Evolutionary conservation across 768 basidiomycete genomes (phyloP).

Genomic region (Pleurotus eryngii): DNA sequence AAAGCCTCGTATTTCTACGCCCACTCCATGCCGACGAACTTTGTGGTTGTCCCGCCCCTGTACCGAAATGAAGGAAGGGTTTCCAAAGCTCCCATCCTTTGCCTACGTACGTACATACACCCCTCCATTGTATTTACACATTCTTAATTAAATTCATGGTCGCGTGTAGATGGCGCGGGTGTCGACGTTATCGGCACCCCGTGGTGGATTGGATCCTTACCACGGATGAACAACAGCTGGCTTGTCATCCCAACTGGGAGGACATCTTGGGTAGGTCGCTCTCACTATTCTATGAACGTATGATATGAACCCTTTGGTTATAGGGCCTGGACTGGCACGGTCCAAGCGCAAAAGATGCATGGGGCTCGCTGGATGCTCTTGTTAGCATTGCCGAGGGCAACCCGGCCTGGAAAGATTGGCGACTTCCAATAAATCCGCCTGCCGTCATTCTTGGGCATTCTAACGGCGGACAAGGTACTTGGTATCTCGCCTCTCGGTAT

Average conservation of each 20-base stretch:
- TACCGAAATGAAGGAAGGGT: constrained; percentile 19
- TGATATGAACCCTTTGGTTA: background rate
- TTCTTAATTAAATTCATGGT: background rate
- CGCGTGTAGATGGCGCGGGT: constrained; percentile 74
- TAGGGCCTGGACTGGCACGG: constrained; percentile 95
- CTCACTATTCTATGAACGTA: background rate
- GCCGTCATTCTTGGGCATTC: constrained; percentile 86
- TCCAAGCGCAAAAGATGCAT: constrained; percentile 69
- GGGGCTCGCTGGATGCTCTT: constrained; percentile 59
- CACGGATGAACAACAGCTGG: constrained; percentile 64
- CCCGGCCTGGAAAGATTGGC: constrained; percentile 38
- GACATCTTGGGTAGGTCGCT: constrained; percentile 67
- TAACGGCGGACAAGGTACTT: constrained; percentile 89
- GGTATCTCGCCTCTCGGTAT: constrained; percentile 73
- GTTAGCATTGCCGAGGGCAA: constrained; percentile 36
- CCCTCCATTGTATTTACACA: background rate
- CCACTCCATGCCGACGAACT: constrained; percentile 51
- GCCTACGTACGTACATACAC: constrained; percentile 52
- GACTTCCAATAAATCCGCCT: constrained; percentile 32
- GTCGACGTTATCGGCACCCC: constrained; percentile 56
- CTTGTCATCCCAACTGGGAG: constrained; percentile 77
- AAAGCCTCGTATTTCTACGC: constrained; percentile 59
- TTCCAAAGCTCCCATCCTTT: constrained; percentile 51
- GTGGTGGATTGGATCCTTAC: constrained; percentile 66
- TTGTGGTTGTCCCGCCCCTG: constrained; percentile 56